Evolutionary conservation across 2,329 filamentous ascomycete species (phyloP), one percentile per base, ranked within the genome.

Genomic region (Waltergamsia citrina): DNA sequence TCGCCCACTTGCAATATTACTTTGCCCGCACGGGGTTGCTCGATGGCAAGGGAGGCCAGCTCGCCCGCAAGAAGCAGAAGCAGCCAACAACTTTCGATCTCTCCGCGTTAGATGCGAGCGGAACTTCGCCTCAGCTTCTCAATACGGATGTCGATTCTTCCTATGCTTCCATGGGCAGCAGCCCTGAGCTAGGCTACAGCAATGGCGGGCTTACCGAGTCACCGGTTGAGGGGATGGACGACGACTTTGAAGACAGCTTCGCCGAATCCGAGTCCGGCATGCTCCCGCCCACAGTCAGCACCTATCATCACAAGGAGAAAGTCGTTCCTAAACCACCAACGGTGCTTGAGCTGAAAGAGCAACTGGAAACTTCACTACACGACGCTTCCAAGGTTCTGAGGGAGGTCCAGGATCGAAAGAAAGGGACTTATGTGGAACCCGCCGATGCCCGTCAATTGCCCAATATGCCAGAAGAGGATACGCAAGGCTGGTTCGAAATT

Each of bases 1-100:
- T 98, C 48, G 86, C 88, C 36, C 92, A 98, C 62, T 67, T 98
- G 51, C 92, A 98, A 59, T 94, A 96, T 62, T 98, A 96, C 61
- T 98, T 98, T 63, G 90, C 92, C 23, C 73, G 92, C 39, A 98
- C 92, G 1, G 92, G 92, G 6, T 62, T 98, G 42, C 63, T 98
- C 33, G 92, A 98, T 51, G 87, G 90, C 37, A 95, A 95, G 54
- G 90, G 88, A 23, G 92, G 78, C 35, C 83, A 93, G 54, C 63
- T 93, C 38, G 81, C 84, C 16, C 82, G 82, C 48, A 82, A 81
- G 53, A 79, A 73, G 50, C 71, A 78, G 44, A 67, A 67, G 41
- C 73, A 74, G 48, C 71, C 62, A 12, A 67, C 63, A 12, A 74
- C 72, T 2, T 56, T 80, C 28, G 75, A 80, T 43, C 53, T 80